Percentiles rank a stretch among this genome's conserved stretches.
Conservation (phyloP, 441 rosid genomes). For the Euphorbia neoarborescens region DNA sequence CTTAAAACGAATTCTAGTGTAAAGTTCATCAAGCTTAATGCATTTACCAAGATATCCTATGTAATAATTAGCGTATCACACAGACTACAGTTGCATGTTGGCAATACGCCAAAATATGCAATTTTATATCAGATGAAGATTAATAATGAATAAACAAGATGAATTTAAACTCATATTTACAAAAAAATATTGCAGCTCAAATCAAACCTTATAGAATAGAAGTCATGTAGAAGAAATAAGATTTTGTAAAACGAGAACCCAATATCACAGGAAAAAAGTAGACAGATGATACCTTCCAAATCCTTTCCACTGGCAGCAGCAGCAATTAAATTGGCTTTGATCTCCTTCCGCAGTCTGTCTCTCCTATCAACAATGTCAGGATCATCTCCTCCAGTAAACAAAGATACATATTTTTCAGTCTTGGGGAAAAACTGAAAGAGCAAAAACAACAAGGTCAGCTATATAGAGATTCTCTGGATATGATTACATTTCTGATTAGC, state of each 20-base stretch:
- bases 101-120: background rate
- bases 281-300: constrained; percentile 62
- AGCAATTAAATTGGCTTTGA: constrained; percentile 76
- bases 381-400: constrained; percentile 73
- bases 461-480: background rate
- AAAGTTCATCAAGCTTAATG: background rate
- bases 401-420: constrained; percentile 86
- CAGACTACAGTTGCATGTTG: background rate
- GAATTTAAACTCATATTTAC: background rate
- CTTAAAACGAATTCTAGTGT: background rate
- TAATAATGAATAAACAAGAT: background rate
- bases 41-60: background rate
- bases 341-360: constrained; percentile 79
- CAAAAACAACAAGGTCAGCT: constrained; percentile 1
- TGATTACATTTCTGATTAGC: background rate
- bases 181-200: background rate
- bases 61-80: background rate
- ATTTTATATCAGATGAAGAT: background rate
- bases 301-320: constrained; percentile 97
- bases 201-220: background rate
- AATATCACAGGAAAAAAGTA: background rate
- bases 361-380: constrained; percentile 58
- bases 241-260: background rate
- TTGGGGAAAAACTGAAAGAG: constrained; percentile 81
- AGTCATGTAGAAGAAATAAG: background rate